Conservation (phyloP, 202 grass and related monocot species). For the Alloteropsis angusta region DNA sequence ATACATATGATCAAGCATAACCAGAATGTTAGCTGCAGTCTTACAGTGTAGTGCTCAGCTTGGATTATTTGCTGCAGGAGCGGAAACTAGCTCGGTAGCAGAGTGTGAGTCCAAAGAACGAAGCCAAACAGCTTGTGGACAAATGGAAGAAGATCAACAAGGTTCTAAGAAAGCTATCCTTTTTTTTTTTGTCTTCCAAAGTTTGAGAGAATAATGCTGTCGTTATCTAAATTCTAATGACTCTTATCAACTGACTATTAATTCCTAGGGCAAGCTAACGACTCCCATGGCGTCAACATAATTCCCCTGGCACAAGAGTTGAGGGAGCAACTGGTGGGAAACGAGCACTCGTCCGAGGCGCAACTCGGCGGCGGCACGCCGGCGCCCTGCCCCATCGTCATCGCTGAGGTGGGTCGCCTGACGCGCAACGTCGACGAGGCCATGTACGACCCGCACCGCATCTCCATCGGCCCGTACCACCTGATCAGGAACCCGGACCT, state of each 20-base stretch:
- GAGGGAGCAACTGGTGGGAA: neutral
- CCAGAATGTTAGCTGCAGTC: neutral
- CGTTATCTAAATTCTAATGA: neutral
- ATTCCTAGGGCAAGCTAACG: neutral
- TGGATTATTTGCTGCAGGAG: neutral
- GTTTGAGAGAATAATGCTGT: neutral
- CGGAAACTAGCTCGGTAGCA: neutral
- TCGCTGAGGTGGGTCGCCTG: neutral
- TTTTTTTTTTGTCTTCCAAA: neutral
- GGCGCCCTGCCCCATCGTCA: neutral
- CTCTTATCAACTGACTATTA: neutral
- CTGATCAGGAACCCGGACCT: neutral
- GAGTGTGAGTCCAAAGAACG: neutral
- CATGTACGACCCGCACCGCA: neutral
- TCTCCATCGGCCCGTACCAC: slow-evolving; percentile 12
- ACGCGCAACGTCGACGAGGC: neutral
- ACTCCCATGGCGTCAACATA: neutral
- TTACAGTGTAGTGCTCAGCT: neutral
- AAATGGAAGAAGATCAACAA: neutral
- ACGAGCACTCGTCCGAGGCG: neutral
- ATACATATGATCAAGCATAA: neutral
- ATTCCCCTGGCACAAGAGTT: neutral
- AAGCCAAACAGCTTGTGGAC: neutral
- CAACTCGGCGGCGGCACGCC: neutral
- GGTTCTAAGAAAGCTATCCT: neutral